These are phyloP conservation scores for Gautieria morchelliformis DNA, from an alignment of 768 basidiomycete species.

Conservation along the genomic window DNA sequence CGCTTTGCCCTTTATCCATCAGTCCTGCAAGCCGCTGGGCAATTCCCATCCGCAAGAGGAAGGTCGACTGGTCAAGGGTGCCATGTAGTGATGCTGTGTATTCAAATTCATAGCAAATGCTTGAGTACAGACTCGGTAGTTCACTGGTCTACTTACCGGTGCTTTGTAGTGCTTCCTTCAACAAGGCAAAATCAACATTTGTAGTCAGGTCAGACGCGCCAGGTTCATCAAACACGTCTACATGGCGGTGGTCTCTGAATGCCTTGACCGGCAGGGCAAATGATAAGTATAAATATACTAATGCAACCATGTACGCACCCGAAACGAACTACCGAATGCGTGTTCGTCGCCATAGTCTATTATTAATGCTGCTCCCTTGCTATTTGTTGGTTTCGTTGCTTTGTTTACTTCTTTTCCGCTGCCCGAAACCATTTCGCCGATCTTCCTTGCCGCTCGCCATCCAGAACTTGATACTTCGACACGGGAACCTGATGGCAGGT, in stretches of 20 bases:
- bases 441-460: constrained; percentile 54
- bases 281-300: neutral
- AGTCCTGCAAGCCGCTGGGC: constrained; percentile 55
- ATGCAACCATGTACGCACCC: constrained; percentile 42
- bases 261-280: constrained; percentile 41
- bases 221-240: constrained; percentile 75
- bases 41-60: constrained; percentile 75
- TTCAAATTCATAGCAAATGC: neutral
- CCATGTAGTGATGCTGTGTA: constrained; percentile 43
- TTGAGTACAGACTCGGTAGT: neutral
- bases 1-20: constrained; percentile 38
- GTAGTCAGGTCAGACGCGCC: constrained; percentile 89
- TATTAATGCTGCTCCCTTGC: constrained; percentile 50
- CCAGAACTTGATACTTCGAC: constrained; percentile 74
- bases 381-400: constrained; percentile 8
- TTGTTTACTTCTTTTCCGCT: constrained; percentile 21
- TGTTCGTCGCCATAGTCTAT: constrained; percentile 83
- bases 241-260: constrained; percentile 79
- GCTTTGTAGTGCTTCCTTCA: constrained; percentile 65
- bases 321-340: constrained; percentile 62
- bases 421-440: constrained; percentile 58
- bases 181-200: constrained; percentile 93
- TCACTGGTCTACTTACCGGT: constrained; percentile 37
- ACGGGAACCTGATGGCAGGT: constrained; percentile 57
- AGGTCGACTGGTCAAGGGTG: constrained; percentile 64